Conservation (phyloP, 179 eudicot species). For the Camellia oleifera region DNA sequence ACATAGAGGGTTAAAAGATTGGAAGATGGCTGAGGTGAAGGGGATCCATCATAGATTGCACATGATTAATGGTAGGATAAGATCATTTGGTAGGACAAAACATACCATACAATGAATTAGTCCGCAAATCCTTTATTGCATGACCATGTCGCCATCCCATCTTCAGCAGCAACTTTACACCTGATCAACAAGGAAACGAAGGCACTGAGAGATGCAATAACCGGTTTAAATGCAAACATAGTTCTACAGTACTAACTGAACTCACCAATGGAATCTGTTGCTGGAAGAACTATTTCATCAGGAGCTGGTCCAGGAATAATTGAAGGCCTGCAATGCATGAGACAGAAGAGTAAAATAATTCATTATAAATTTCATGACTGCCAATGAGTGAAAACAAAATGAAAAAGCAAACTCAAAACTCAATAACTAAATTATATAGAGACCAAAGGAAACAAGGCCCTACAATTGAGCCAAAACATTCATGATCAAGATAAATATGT, state of each 20-base stretch:
- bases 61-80: background rate
- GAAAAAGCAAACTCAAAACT: background rate
- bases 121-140: slow-evolving; percentile 61
- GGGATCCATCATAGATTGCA: background rate
- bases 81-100: background rate
- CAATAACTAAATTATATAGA: too few species aligned
- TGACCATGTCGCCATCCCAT: slow-evolving; percentile 99
- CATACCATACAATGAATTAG: slow-evolving; percentile 66
- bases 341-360: background rate
- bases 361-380: background rate
- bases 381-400: background rate
- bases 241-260: slow-evolving; percentile 7
- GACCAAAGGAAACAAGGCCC: background rate
- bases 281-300: slow-evolving; percentile 77
- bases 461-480: background rate
- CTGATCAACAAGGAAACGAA: slow-evolving; percentile 36
- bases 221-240: background rate
- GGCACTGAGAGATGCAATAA: slow-evolving; percentile 18
- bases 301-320: slow-evolving; percentile 91
- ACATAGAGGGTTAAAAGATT: too few species aligned
- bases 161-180: slow-evolving; percentile 77
- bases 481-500: background rate
- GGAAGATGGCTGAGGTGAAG: background rate
- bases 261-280: slow-evolving; percentile 77
- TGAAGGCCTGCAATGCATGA: slow-evolving; percentile 61